phyloP scores from a whole-genome alignment of 805 yeast species.

The Ogataea philodendri region DNA sequence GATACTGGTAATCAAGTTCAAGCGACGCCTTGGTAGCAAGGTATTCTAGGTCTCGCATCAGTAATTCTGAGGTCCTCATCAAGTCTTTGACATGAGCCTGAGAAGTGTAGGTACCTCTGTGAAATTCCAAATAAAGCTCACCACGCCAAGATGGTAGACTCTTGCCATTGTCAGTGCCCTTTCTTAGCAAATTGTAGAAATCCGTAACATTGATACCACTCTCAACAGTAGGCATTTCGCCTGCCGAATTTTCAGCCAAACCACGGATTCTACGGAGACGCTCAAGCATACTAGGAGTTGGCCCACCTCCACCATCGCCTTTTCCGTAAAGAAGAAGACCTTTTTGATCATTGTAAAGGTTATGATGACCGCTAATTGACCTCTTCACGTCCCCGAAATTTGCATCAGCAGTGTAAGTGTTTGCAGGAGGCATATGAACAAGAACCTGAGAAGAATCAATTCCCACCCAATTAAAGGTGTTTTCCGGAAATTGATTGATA shows the following conservation, averaged over 20 bases:
- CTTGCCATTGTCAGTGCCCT: constrained; percentile 61
- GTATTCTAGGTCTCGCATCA: constrained; percentile 82
- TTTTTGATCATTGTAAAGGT: constrained; percentile 73
- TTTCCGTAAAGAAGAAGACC: constrained; percentile 84
- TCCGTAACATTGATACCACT: constrained; percentile 77
- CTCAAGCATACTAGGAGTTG: constrained; percentile 89
- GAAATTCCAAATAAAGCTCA: constrained; percentile 90
- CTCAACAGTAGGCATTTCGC: constrained; percentile 73
- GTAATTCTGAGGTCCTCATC: constrained; percentile 72
- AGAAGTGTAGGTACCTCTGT: constrained; percentile 94
- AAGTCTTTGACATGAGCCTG: constrained; percentile 83
- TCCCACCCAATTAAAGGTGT: constrained; percentile 94
- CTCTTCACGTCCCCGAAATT: constrained; percentile 90
- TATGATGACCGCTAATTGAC: constrained; percentile 78
- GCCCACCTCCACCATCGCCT: constrained; percentile 99
- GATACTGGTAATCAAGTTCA: constrained; percentile 60
- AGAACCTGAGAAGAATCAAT: constrained; percentile 90
- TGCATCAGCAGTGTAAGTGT: constrained; percentile 92
- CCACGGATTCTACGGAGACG: constrained; percentile 91
- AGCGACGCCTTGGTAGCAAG: constrained; percentile 76
- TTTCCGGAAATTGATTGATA: constrained; percentile 83
- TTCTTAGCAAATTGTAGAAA: constrained; percentile 66
- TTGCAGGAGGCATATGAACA: constrained; percentile 97
- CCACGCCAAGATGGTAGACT: constrained; percentile 87
- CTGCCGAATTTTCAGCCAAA: constrained; percentile 72